Conservation (phyloP, 1,284 basidiomycete genomes). For the Naganishia cerealis region DNA sequence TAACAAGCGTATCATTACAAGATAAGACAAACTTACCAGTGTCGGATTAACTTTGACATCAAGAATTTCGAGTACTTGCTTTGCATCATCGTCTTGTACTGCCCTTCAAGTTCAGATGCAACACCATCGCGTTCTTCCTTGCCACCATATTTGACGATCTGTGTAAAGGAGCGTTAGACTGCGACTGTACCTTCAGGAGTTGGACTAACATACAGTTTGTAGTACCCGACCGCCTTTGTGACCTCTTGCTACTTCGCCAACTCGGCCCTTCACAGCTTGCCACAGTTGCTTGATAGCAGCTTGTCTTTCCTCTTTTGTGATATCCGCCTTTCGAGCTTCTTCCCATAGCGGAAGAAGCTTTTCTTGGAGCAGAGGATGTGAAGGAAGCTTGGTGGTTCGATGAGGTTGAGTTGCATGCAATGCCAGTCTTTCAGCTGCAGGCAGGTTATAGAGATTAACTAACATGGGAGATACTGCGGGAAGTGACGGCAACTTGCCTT, state of each 20-base stretch:
- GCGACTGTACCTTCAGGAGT: not conserved
- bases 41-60: slow-evolving; percentile 75
- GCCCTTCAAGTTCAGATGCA: slow-evolving; percentile 75
- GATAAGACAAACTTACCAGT: slow-evolving; percentile 47
- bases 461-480: slow-evolving; percentile 14
- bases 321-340: slow-evolving; percentile 71
- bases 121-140: slow-evolving; percentile 74
- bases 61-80: slow-evolving; percentile 90
- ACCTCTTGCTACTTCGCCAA: slow-evolving; percentile 80
- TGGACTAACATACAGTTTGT: slow-evolving; percentile 62
- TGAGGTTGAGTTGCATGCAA: slow-evolving; percentile 53
- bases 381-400: slow-evolving; percentile 72
- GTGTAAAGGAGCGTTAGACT: not conserved
- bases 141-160: slow-evolving; percentile 75
- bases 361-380: slow-evolving; percentile 67
- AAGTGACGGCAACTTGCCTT: slow-evolving; percentile 26
- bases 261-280: slow-evolving; percentile 70
- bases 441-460: slow-evolving; percentile 23
- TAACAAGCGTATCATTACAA: not conserved
- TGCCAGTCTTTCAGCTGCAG: slow-evolving; percentile 49
- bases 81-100: slow-evolving; percentile 72
- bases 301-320: slow-evolving; percentile 69
- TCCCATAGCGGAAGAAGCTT: slow-evolving; percentile 71
- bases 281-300: slow-evolving; percentile 71
- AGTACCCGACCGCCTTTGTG: slow-evolving; percentile 85